Evolutionary conservation across 2,329 filamentous ascomycete genomes (phyloP).

Genomic region (Graphium sp.): DNA sequence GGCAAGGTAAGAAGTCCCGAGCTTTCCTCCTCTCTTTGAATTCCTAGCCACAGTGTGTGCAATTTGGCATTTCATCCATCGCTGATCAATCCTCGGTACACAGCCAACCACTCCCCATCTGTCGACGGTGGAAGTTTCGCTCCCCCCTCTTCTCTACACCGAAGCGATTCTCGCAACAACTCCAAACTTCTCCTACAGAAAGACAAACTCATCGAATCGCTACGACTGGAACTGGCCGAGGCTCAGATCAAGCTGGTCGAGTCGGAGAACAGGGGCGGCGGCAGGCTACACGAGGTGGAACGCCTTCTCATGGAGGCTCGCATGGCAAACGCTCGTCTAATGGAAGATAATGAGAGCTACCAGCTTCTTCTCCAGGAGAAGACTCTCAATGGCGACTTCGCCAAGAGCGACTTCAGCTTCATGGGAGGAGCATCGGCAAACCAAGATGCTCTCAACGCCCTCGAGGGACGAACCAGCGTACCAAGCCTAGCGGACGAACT

Average conservation of each 20-base stretch:
- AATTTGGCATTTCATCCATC: not conserved
- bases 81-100: conserved; percentile 5
- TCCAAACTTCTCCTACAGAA: conserved; percentile 87
- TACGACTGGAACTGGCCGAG: conserved; percentile 84
- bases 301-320: conserved; percentile 77
- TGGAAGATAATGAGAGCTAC: conserved; percentile 98
- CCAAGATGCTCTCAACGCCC: conserved; percentile 45
- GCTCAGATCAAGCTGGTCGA: conserved; percentile 91
- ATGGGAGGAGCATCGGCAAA: conserved; percentile 35
- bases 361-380: conserved; percentile 88
- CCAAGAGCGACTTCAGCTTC: conserved; percentile 65
- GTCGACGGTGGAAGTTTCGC: conserved; percentile 69
- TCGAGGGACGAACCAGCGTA: conserved; percentile 35
- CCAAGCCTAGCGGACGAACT: conserved; percentile 75
- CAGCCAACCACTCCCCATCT: conserved; percentile 44
- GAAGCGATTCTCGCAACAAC: conserved; percentile 78
- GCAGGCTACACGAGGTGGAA: conserved; percentile 78
- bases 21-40: conserved; percentile 5
- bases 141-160: conserved; percentile 66
- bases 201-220: conserved; percentile 85
- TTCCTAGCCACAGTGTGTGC: conserved; percentile 21
- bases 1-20: conserved; percentile 31
- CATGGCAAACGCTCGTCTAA: conserved; percentile 87
- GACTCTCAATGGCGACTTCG: conserved; percentile 87
- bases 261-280: conserved; percentile 82